Conservation (phyloP, 1,284 basidiomycete species). For the Hypsizygus ulmarius region DNA sequence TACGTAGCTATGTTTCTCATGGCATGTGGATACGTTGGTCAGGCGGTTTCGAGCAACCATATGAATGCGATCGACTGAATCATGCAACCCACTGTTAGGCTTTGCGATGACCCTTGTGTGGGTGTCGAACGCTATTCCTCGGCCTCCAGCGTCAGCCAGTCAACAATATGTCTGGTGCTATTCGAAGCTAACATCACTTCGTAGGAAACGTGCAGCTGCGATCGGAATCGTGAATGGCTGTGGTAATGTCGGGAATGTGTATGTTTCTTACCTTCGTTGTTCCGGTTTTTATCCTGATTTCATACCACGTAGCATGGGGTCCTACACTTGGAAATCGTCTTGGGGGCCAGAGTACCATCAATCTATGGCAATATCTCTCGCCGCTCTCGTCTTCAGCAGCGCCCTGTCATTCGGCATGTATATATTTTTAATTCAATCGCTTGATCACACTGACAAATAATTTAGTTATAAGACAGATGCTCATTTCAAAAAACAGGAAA, state of each 20-base stretch:
- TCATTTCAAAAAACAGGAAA: slow-evolving; percentile 42
- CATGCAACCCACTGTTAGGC: slow-evolving; percentile 31
- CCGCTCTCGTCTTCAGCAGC: slow-evolving; percentile 36
- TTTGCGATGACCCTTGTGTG: slow-evolving; percentile 61
- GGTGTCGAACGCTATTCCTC: slow-evolving; percentile 60
- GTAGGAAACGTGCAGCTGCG: slow-evolving; percentile 35
- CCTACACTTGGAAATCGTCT: slow-evolving; percentile 48
- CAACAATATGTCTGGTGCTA: background rate
- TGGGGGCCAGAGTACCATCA: slow-evolving; percentile 53
- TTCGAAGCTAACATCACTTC: background rate
- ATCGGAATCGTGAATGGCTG: slow-evolving; percentile 37
- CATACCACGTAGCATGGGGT: slow-evolving; percentile 39
- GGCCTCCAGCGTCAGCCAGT: slow-evolving; percentile 53
- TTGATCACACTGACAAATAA: slow-evolving; percentile 8
- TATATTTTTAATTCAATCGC: background rate
- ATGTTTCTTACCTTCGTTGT: slow-evolving; percentile 19
- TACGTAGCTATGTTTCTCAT: slow-evolving; percentile 69
- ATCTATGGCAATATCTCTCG: slow-evolving; percentile 48
- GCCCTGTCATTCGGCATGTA: slow-evolving; percentile 36
- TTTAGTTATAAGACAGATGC: slow-evolving; percentile 45
- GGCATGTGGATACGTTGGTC: slow-evolving; percentile 54
- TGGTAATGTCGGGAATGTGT: slow-evolving; percentile 38
- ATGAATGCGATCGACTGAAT: background rate
- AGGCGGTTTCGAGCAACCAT: slow-evolving; percentile 17
- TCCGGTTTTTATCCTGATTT: background rate